These are phyloP conservation scores for Fusarium xyrophilum DNA, from an alignment of 2,329 filamentous ascomycete species.

Conservation along the genomic window DNA sequence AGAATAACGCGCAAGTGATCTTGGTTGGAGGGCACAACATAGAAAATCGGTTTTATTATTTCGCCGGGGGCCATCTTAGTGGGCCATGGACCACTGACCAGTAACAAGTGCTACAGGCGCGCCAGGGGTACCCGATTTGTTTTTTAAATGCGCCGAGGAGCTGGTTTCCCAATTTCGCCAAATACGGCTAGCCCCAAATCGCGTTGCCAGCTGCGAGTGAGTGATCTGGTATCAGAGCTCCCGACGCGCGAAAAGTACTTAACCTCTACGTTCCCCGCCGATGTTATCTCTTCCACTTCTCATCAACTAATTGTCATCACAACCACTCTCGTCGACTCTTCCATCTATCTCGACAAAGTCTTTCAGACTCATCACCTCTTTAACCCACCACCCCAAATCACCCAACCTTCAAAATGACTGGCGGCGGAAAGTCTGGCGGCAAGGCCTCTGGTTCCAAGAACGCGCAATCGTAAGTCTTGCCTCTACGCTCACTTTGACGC, in stretches of 20 bases:
- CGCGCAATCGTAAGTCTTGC: constrained; percentile 88
- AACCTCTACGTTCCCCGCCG: constrained; percentile 58
- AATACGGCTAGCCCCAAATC: constrained; percentile 44
- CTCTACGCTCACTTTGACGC: background rate
- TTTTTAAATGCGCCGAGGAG: constrained; percentile 39
- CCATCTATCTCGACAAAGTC: constrained; percentile 31
- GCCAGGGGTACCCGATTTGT: constrained; percentile 33
- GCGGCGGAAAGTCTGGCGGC: constrained; percentile 99
- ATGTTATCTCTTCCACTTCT: constrained; percentile 46
- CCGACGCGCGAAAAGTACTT: constrained; percentile 62
- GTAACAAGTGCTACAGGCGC: constrained; percentile 22
- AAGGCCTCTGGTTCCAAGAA: constrained; percentile 99
- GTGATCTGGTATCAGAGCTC: constrained; percentile 60
- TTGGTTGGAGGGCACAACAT: constrained; percentile 4
- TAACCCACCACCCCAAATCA: constrained; percentile 35
- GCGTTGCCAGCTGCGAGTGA: constrained; percentile 49
- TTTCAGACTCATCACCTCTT: constrained; percentile 30
- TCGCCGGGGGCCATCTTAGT: constrained; percentile 6
- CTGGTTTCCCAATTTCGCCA: constrained; percentile 43
- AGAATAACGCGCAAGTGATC: constrained; percentile 27
- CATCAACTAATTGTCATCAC: constrained; percentile 49
- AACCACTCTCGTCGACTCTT: constrained; percentile 46
- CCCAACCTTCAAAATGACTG: constrained; percentile 87
- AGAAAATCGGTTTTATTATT: constrained; percentile 39
- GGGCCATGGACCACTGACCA: background rate